phyloP scores from a whole-genome alignment of 306 rosid genomes.

The Quercus glauca region DNA sequence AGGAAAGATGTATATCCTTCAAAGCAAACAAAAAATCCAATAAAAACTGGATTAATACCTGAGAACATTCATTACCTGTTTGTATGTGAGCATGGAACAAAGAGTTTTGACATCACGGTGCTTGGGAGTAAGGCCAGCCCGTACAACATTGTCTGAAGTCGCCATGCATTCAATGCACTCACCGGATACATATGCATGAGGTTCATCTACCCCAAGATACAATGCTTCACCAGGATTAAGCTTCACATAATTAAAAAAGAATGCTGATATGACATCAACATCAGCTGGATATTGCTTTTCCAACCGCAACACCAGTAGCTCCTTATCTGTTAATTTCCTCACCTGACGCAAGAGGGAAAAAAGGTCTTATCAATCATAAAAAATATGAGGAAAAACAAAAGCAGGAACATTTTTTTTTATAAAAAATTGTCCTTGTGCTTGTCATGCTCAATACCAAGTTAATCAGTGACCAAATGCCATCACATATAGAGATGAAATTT shows the following conservation, averaged over 20 bases:
- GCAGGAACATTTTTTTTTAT: too few species aligned
- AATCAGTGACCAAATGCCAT: not conserved
- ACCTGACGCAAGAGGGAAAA: conserved; percentile 40
- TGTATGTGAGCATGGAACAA: conserved; percentile 95
- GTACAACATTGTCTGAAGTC: conserved; percentile 95
- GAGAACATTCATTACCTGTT: conserved; percentile 50
- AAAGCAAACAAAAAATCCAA: not conserved
- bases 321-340: conserved; percentile 79
- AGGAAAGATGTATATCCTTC: not conserved
- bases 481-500: not conserved
- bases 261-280: conserved; percentile 80
- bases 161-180: conserved; percentile 97
- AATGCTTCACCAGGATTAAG: conserved; percentile 91
- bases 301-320: conserved; percentile 63
- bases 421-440: not conserved
- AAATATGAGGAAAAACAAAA: not conserved
- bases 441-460: not conserved
- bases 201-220: conserved; percentile 82
- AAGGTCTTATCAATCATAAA: not conserved
- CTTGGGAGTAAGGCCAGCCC: conserved; percentile 97
- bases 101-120: conserved; percentile 77
- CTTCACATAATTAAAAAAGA: conserved; percentile 79
- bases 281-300: conserved; percentile 87
- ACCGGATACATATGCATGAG: conserved; percentile 82
- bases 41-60: not conserved